These are phyloP conservation scores for Sarcomyxa edulis DNA, from an alignment of 768 basidiomycete genomes.

Conservation along the genomic window DNA sequence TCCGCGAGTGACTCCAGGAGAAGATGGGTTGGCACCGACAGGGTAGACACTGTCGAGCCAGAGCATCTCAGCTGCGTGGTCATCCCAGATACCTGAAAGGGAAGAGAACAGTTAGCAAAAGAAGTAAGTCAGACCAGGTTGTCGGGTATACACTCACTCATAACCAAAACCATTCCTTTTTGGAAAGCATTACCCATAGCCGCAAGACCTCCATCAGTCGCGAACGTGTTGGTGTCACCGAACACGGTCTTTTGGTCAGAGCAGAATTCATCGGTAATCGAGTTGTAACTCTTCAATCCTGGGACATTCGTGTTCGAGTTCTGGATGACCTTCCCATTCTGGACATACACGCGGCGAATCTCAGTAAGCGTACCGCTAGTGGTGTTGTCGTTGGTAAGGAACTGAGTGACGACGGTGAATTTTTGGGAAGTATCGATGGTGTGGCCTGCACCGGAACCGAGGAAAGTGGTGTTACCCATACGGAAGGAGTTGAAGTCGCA, in stretches of 20 bases:
- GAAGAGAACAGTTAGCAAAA: too few relatives aligned
- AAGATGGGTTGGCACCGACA: slow-evolving; percentile 13
- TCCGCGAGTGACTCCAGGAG: slow-evolving; percentile 30
- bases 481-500: slow-evolving; percentile 48
- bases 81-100: slow-evolving; percentile 37
- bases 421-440: slow-evolving; percentile 32
- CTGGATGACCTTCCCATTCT: slow-evolving; percentile 30
- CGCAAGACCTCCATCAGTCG: slow-evolving; percentile 22
- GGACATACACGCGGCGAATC: too few relatives aligned
- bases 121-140: too few relatives aligned
- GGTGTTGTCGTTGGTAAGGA: slow-evolving; percentile 27
- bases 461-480: slow-evolving; percentile 32
- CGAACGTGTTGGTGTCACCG: slow-evolving; percentile 21
- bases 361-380: slow-evolving; percentile 8
- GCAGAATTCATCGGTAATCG: slow-evolving; percentile 32
- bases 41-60: slow-evolving; percentile 36
- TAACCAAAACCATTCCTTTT: slow-evolving; percentile 29
- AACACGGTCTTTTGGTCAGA: slow-evolving; percentile 27
- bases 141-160: too few relatives aligned
- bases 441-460: slow-evolving; percentile 30
- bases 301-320: slow-evolving; percentile 28
- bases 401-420: slow-evolving; percentile 33
- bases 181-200: slow-evolving; percentile 19
- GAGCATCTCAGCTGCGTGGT: slow-evolving; percentile 34
- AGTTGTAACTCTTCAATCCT: slow-evolving; percentile 25